Conservation (phyloP, 2,329 filamentous ascomycete species). For the Botrytis elliptica region DNA sequence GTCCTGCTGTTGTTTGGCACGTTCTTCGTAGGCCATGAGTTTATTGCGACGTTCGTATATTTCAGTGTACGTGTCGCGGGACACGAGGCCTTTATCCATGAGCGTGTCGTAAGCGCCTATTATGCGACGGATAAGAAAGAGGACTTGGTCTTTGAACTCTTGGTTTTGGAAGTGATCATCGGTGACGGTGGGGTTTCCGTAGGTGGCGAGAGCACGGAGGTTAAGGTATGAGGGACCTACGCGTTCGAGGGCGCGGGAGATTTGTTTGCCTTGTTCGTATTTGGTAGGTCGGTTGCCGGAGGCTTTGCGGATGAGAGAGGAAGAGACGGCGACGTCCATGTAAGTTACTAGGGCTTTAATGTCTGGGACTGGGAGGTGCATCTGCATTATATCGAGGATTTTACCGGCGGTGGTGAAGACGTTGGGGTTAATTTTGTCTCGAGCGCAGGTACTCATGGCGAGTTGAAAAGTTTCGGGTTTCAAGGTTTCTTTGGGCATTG, state of each 20-base stretch:
- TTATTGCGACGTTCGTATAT: conserved; percentile 37
- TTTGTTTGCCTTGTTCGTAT: conserved; percentile 45
- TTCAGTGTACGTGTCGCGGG: conserved; percentile 28
- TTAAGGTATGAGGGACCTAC: conserved; percentile 40
- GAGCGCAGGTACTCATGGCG: conserved; percentile 70
- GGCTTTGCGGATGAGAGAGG: conserved; percentile 39
- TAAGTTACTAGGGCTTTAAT: conserved; percentile 53
- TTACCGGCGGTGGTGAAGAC: conserved; percentile 63
- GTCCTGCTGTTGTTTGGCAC: background rate
- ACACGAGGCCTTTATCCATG: conserved; percentile 34
- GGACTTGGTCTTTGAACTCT: conserved; percentile 14
- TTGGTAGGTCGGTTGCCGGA: conserved; percentile 38
- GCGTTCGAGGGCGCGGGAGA: conserved; percentile 50
- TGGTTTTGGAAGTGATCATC: background rate
- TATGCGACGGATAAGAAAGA: conserved; percentile 35
- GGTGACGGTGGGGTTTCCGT: conserved; percentile 24
- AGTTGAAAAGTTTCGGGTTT: conserved; percentile 61
- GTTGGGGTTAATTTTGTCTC: conserved; percentile 74
- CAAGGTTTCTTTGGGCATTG: conserved; percentile 50
- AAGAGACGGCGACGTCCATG: conserved; percentile 52
- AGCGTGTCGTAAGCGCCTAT: conserved; percentile 40
- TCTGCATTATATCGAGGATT: conserved; percentile 64
- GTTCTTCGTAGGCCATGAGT: conserved; percentile 39
- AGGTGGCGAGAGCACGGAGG: conserved; percentile 32
- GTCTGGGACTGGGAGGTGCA: conserved; percentile 48